phyloP scores from a whole-genome alignment of 2,329 filamentous ascomycete genomes.

The Colletotrichum sansevieriae region DNA sequence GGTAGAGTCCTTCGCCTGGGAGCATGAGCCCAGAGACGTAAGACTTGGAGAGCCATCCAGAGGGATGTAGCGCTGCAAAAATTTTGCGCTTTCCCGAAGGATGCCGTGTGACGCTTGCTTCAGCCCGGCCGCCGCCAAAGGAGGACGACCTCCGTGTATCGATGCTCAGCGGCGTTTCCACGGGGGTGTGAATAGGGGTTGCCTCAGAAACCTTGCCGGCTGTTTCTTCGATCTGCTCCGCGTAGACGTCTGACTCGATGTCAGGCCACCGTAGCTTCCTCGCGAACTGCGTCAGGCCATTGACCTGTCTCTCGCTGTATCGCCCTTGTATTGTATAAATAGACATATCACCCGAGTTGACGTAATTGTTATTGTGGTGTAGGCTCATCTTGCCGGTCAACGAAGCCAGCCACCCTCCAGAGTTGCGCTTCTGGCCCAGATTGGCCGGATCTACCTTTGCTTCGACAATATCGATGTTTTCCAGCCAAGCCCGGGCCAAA shows the following conservation, averaged over 20 bases:
- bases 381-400: conserved; percentile 68
- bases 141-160: conserved; percentile 59
- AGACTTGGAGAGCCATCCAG: conserved; percentile 77
- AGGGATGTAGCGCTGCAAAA: conserved; percentile 68
- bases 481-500: conserved; percentile 75
- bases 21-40: conserved; percentile 75
- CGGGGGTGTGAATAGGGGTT: conserved; percentile 56
- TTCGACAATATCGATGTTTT: conserved; percentile 72
- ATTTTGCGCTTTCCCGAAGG: conserved; percentile 65
- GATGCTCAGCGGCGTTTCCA: conserved; percentile 52
- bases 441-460: conserved; percentile 43
- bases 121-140: conserved; percentile 53
- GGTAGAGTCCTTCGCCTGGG: conserved; percentile 72
- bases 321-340: conserved; percentile 67
- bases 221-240: conserved; percentile 62
- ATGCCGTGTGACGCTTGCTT: conserved; percentile 36
- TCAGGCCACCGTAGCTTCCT: conserved; percentile 73
- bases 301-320: conserved; percentile 69
- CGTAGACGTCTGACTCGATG: conserved; percentile 66
- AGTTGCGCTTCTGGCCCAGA: conserved; percentile 45
- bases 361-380: conserved; percentile 49
- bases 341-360: conserved; percentile 44
- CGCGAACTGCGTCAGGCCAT: conserved; percentile 74
- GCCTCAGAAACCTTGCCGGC: conserved; percentile 58
- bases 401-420: conserved; percentile 67